A percentile compares a stretch with the other conserved stretches of the same genome.
phyloP scores from a whole-genome alignment of 2,329 filamentous ascomycete genomes.

The Alternaria triticimaculans region DNA sequence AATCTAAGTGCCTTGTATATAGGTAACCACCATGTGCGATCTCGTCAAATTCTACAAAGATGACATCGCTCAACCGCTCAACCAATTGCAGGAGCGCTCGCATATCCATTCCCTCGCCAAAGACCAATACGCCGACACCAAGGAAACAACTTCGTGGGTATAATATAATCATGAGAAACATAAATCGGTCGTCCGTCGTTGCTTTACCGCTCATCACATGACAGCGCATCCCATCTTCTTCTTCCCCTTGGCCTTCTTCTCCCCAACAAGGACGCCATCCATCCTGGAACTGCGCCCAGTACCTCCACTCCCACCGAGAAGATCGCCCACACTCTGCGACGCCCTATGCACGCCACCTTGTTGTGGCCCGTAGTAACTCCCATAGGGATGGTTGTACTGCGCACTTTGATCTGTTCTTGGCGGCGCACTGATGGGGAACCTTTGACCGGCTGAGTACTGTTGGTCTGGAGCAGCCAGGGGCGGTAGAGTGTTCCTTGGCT shows the following conservation, averaged over 20 bases:
- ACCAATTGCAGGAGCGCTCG: not conserved
- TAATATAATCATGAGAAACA: constrained; percentile 2
- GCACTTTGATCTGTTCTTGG: constrained; percentile 12
- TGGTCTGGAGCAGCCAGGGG: constrained; percentile 16
- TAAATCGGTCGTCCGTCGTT: not conserved
- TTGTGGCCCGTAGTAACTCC: not conserved
- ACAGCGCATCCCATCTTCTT: constrained; percentile 27
- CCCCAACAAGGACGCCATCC: not conserved
- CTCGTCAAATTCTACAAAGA: not conserved
- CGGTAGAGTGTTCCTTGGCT: constrained; percentile 16
- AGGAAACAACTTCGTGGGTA: not conserved
- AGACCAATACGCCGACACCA: not conserved
- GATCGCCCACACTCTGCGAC: not conserved
- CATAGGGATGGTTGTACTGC: not conserved
- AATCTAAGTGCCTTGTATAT: not conserved
- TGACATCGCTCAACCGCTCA: not conserved
- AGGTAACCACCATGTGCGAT: not conserved
- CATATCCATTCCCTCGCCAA: not conserved
- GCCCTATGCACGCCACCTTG: not conserved
- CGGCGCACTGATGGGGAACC: constrained; percentile 27
- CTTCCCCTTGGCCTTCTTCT: constrained; percentile 13
- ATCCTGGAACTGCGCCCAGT: not conserved
- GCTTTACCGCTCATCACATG: constrained; percentile 17
- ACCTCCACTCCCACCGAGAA: not conserved
- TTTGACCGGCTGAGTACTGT: not conserved